Conservation (phyloP, 495 filamentous ascomycete genomes). For the Glutinoglossum americanum region DNA sequence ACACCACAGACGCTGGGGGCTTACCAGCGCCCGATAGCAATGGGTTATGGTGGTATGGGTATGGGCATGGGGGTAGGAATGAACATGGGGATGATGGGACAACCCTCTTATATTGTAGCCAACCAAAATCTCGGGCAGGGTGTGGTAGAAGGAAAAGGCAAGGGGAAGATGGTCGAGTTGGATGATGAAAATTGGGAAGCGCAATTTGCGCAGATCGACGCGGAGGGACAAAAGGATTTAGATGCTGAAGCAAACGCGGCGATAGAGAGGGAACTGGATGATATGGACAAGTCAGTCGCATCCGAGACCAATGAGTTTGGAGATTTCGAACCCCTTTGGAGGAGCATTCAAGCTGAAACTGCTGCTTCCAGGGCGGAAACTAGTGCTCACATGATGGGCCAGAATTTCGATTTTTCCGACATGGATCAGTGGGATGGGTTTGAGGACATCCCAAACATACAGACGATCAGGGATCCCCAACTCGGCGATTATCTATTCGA, state of each 20-base stretch:
- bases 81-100: constrained; percentile 23
- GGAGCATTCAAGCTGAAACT: constrained; percentile 64
- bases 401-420: constrained; percentile 42
- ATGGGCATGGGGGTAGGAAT: constrained; percentile 26
- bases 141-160: constrained; percentile 35
- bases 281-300: constrained; percentile 66
- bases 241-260: constrained; percentile 54
- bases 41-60: constrained; percentile 18
- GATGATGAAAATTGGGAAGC: constrained; percentile 90
- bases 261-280: constrained; percentile 75
- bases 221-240: constrained; percentile 36
- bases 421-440: constrained; percentile 53
- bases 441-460: constrained; percentile 23
- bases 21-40: constrained; percentile 41
- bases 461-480: constrained; percentile 30
- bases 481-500: constrained; percentile 85
- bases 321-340: constrained; percentile 80
- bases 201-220: constrained; percentile 78
- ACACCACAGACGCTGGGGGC: constrained; percentile 23
- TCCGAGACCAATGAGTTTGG: constrained; percentile 32
- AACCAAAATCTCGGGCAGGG: constrained; percentile 10
- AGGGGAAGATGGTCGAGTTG: constrained; percentile 77
- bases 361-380: constrained; percentile 36
- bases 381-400: constrained; percentile 22
- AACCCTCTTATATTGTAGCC: constrained; percentile 15